Percentiles rank a stretch among this genome's conserved stretches.
Evolutionary conservation across 306 rosid genomes (phyloP).

Genomic region (Cicer pinnatifidum): DNA sequence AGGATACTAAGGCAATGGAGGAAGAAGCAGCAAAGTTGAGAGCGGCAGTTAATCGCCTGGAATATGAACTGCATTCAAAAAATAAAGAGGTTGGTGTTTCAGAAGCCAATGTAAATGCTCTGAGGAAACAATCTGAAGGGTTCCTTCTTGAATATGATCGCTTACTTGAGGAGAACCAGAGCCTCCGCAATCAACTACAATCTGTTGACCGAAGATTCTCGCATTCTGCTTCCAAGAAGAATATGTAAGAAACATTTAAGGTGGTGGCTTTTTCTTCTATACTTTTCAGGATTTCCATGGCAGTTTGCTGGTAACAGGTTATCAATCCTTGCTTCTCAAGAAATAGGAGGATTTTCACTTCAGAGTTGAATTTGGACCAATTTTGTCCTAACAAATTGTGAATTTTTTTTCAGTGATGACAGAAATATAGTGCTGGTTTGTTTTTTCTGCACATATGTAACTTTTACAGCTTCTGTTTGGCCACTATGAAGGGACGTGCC

Average conservation of each 20-base stretch:
- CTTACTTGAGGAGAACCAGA: constrained; percentile 86
- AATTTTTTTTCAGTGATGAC: constrained; percentile 47
- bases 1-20: constrained; percentile 64
- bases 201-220: constrained; percentile 64
- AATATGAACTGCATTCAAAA: constrained; percentile 66
- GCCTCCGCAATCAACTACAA: constrained; percentile 65
- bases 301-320: constrained; percentile 49
- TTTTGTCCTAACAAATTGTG: constrained; percentile 54
- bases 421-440: constrained; percentile 48
- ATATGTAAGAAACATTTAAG: constrained; percentile 52
- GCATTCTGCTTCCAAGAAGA: constrained; percentile 73
- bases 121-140: constrained; percentile 95
- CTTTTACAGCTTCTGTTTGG: constrained; percentile 36
- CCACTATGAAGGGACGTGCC: constrained; percentile 34
- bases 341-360: constrained; percentile 44
- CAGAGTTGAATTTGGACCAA: constrained; percentile 55
- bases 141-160: constrained; percentile 94
- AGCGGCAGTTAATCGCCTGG: constrained; percentile 59
- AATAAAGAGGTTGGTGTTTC: constrained; percentile 62
- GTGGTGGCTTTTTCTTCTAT: constrained; percentile 31
- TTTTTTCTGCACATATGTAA: constrained; percentile 43
- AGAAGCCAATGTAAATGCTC: constrained; percentile 72
- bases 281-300: constrained; percentile 47
- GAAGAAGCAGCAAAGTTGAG: constrained; percentile 56
- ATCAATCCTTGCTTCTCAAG: constrained; percentile 44